Evolutionary conservation across 1,284 basidiomycete species (phyloP).

Genomic region (Mixia osmundae): DNA sequence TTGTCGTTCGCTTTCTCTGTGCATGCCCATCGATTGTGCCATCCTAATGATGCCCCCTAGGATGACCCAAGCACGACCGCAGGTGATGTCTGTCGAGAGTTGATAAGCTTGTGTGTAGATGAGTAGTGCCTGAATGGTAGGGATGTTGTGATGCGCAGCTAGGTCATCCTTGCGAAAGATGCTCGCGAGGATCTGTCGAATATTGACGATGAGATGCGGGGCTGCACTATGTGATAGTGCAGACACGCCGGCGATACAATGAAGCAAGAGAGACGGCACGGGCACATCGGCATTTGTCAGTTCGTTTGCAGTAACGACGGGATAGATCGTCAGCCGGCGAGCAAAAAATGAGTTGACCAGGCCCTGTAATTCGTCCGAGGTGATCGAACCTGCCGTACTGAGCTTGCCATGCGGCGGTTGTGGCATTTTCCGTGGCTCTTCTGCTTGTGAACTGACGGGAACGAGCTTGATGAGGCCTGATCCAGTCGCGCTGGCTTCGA

Average conservation of each 20-base stretch:
- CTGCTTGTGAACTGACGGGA: slow-evolving; percentile 9
- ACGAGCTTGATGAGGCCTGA: slow-evolving; percentile 72
- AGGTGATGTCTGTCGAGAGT: slow-evolving; percentile 23
- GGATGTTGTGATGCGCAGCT: slow-evolving; percentile 56
- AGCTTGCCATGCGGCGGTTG: too few species aligned
- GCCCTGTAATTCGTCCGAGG: slow-evolving; percentile 26
- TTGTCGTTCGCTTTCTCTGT: slow-evolving; percentile 34
- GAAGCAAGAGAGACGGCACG: slow-evolving; percentile 58
- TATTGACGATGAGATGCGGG: slow-evolving; percentile 52
- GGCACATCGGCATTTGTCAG: slow-evolving; percentile 58
- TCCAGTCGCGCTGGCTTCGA: slow-evolving; percentile 36
- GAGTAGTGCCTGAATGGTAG: slow-evolving; percentile 70
- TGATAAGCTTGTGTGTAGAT: slow-evolving; percentile 49
- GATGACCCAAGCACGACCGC: slow-evolving; percentile 21
- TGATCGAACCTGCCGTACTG: neutral
- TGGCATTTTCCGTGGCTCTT: too few species aligned
- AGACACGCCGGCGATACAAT: slow-evolving; percentile 76
- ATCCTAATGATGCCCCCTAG: slow-evolving; percentile 18
- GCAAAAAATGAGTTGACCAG: slow-evolving; percentile 79
- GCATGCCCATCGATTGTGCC: slow-evolving; percentile 81
- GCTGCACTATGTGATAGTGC: slow-evolving; percentile 64
- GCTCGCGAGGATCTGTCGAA: slow-evolving; percentile 47
- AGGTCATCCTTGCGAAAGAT: slow-evolving; percentile 54
- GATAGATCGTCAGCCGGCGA: slow-evolving; percentile 59
- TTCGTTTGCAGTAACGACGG: slow-evolving; percentile 47